These are phyloP conservation scores for Sclerotinia borealis DNA, from an alignment of 2,329 filamentous ascomycete species.

Conservation along the genomic window DNA sequence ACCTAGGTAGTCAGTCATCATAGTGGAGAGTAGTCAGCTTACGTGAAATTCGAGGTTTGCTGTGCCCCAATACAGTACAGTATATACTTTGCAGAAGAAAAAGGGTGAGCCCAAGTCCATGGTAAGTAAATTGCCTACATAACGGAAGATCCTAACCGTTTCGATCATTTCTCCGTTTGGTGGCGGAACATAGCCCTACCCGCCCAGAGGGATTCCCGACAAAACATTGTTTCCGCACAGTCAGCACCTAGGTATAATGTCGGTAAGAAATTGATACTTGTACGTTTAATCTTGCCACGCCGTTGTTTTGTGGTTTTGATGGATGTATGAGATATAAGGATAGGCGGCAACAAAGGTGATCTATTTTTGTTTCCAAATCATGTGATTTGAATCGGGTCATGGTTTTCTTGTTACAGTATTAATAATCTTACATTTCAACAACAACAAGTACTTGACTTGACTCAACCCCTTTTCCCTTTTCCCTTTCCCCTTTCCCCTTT, in stretches of 20 bases:
- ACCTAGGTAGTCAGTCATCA: too few species aligned
- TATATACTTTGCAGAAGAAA: too few species aligned
- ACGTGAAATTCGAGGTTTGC: not conserved
- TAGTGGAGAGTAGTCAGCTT: slow-evolving; percentile 4
- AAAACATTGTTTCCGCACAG: not conserved
- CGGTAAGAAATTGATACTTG: not conserved
- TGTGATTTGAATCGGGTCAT: not conserved
- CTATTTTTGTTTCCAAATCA: not conserved
- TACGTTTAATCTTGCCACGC: not conserved
- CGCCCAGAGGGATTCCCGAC: not conserved
- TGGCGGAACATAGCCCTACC: slow-evolving; percentile 4
- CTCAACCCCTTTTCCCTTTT: not conserved
- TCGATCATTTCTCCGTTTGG: not conserved
- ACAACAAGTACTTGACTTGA: too few species aligned
- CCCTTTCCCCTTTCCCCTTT: too few species aligned
- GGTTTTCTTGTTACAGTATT: not conserved
- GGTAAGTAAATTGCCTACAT: not conserved
- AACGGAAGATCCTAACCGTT: not conserved
- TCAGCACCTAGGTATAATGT: not conserved
- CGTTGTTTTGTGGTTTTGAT: not conserved
- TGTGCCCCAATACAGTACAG: not conserved
- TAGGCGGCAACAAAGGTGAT: not conserved
- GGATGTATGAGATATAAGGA: not conserved
- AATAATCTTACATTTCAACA: too few species aligned
- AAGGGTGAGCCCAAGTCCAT: not conserved